These are phyloP conservation scores for Persicaria tinctoria DNA, from an alignment of 148 eudicot genomes.

Conservation along the genomic window DNA sequence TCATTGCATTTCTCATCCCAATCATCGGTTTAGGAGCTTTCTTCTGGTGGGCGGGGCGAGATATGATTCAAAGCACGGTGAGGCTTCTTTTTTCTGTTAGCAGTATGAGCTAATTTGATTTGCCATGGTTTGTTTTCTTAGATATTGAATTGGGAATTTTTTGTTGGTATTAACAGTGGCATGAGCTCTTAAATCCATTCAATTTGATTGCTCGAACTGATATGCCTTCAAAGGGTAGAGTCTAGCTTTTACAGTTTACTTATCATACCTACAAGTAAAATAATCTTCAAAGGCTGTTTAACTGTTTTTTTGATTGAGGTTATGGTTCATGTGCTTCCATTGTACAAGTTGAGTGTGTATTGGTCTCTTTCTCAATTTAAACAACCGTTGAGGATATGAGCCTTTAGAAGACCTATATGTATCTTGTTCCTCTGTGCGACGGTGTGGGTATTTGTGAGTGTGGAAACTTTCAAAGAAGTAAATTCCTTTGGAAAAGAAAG, in stretches of 20 bases:
- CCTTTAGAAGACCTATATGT: background rate
- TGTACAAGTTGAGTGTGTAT: background rate
- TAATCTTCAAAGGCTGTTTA: background rate
- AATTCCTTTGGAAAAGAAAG: background rate
- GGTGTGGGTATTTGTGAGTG: background rate
- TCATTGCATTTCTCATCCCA: constrained; percentile 67
- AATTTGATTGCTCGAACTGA: background rate
- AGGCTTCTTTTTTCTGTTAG: constrained; percentile 24
- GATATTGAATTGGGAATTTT: background rate
- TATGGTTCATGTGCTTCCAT: background rate
- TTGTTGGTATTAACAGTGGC: background rate
- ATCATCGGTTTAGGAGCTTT: constrained; percentile 71
- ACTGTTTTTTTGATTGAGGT: background rate
- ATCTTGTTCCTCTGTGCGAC: background rate
- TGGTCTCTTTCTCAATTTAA: background rate
- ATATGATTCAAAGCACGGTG: constrained; percentile 70
- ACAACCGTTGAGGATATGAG: background rate
- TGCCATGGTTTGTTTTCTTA: background rate
- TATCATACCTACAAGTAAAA: background rate
- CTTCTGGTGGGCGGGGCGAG: constrained; percentile 92
- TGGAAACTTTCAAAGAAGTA: background rate
- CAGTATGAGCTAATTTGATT: constrained; percentile 4
- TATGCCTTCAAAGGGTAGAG: background rate
- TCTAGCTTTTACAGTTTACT: background rate
- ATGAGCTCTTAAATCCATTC: background rate